Base-by-base conservation (phyloP, 495 filamentous ascomycete species). In the Trichoderma erinaceum region DNA sequence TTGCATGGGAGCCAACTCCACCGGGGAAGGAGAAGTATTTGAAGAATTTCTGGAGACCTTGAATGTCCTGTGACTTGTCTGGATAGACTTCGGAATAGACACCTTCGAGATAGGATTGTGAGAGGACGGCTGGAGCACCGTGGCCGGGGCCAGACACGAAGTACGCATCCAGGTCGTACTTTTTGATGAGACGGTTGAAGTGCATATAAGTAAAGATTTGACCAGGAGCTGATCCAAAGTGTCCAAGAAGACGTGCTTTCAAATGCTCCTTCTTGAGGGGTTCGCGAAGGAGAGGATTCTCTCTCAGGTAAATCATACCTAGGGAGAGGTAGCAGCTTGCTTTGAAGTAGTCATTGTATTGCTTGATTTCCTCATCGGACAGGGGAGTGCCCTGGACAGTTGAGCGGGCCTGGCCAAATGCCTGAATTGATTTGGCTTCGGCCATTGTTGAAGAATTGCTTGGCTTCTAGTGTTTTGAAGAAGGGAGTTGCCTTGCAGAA, bases 1-100 rank as follows among this genome's bases (percentile, higher is more conserved):
- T 92, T 25, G 87, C 87, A 71, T 92, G 89, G 61, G 84, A 87
- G 44, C 88, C 89, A 70, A 90, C 86, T 18, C 89, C 89, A 41
- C 89, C 89, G 5, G 89, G 89, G 74, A 92, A 90, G 21, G 88
- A 90, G 78, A 91, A 92, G 71, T 89, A 86, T 79, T 89, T 89
- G 83, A 90, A 90, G 80, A 92, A 90, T 64, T 79, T 80, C 71
- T 83, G 80, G 85, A 91, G 80, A 35, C 89, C 88, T 65, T 84
- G 80, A 52, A 81, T 80, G 75, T 89, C 84, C 68, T 89, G 85
- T 12, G 82, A 81, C 73, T 84, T 88, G 66, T 89, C 84, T 3
- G 88, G 86, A 65, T 90, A 92, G 3, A 90, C 84, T 72, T 91
- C 88, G 0, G 85, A 87, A 72, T 91, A 91, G n/a, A 85, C 84